Evolutionary conservation across 177 flowering plant genomes (phyloP).

Genomic region (Tripterygium wilfordii): DNA sequence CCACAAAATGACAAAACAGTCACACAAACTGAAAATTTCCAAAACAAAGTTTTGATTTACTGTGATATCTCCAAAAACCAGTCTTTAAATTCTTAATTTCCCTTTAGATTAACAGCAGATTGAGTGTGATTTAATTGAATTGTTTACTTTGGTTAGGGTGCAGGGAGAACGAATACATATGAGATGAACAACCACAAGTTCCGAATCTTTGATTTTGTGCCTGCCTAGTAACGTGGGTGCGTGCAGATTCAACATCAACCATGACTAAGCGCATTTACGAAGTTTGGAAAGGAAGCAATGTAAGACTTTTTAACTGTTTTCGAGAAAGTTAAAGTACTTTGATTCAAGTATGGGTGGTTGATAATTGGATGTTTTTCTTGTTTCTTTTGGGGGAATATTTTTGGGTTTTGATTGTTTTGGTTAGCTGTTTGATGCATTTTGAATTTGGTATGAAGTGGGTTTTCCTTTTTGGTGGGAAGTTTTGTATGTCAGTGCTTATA

Average conservation of each 20-base stretch:
- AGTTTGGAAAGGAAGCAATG: constrained; percentile 65
- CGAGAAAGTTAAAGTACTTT: not conserved
- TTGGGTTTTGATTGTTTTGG: constrained; percentile 16
- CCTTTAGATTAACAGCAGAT: not conserved
- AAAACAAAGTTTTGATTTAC: no score
- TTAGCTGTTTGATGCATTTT: not conserved
- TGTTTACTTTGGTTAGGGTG: not conserved
- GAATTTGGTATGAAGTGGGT: constrained; percentile 4
- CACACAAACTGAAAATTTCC: no score
- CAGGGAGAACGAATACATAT: constrained; percentile 17
- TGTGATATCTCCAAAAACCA: not conserved
- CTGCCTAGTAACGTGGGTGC: constrained; percentile 21
- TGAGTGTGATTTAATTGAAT: constrained; percentile 3
- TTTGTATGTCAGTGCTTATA: no score
- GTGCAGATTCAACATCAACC: constrained; percentile 8
- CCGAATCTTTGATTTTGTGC: constrained; percentile 30
- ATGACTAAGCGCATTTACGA: constrained; percentile 65
- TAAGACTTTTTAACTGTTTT: constrained; percentile 17
- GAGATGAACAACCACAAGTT: constrained; percentile 24
- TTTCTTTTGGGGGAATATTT: not conserved
- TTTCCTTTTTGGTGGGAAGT: not conserved
- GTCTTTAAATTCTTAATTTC: not conserved
- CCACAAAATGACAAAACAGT: no score
- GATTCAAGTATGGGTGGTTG: not conserved
- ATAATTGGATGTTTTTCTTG: constrained; percentile 4